Conservation (phyloP, 495 filamentous ascomycete genomes). For the Platismatia glauca region DNA sequence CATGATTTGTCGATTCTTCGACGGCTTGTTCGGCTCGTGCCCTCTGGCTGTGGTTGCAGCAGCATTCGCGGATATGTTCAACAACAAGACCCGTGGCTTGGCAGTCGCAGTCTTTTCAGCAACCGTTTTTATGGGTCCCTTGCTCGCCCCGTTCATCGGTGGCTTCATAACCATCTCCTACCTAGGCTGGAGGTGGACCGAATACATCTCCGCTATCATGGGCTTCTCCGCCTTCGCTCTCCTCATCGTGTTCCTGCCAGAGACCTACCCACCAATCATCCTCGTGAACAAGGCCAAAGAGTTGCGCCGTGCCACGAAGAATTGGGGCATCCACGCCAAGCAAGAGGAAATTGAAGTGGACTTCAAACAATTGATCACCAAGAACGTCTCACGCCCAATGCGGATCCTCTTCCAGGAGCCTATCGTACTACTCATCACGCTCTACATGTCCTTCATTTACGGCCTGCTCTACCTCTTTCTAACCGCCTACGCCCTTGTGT, state of each 20-base stretch:
- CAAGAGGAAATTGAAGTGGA: slow-evolving; percentile 47
- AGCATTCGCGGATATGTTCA: slow-evolving; percentile 44
- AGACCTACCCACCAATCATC: slow-evolving; percentile 52
- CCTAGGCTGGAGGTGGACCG: slow-evolving; percentile 43
- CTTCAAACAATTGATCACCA: slow-evolving; percentile 36
- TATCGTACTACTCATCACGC: slow-evolving; percentile 45
- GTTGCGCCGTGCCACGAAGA: slow-evolving; percentile 51
- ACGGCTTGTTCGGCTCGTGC: slow-evolving; percentile 42
- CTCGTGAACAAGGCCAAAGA: slow-evolving; percentile 47
- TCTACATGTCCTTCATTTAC: slow-evolving; percentile 41
- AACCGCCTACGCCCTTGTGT: slow-evolving; percentile 51
- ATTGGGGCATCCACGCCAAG: slow-evolving; percentile 50
- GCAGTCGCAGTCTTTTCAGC: slow-evolving; percentile 44
- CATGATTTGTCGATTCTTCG: slow-evolving; percentile 44
- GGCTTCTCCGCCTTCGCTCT: slow-evolving; percentile 36
- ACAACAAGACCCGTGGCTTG: slow-evolving; percentile 38
- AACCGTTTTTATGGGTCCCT: slow-evolving; percentile 42
- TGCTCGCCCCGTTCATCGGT: slow-evolving; percentile 40
- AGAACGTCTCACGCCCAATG: slow-evolving; percentile 52
- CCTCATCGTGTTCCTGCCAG: slow-evolving; percentile 45
- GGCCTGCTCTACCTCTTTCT: slow-evolving; percentile 58
- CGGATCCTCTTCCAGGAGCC: slow-evolving; percentile 53
- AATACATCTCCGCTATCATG: slow-evolving; percentile 37
- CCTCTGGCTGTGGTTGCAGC: slow-evolving; percentile 43
- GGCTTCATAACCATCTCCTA: slow-evolving; percentile 35